These are phyloP conservation scores for Aaosphaeria arxii DNA, from an alignment of 2,329 filamentous ascomycete genomes.

Conservation along the genomic window DNA sequence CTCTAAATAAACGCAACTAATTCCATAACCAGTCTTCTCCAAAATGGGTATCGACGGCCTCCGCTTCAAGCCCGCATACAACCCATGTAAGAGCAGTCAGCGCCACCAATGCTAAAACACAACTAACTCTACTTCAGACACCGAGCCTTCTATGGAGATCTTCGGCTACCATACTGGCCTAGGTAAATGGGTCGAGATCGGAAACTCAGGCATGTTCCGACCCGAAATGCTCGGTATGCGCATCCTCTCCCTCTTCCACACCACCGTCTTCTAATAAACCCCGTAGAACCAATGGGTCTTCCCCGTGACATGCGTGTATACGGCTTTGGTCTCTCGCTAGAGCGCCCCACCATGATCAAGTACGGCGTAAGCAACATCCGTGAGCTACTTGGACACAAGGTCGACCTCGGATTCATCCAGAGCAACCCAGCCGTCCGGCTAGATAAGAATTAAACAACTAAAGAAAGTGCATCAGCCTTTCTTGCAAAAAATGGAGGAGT, in stretches of 20 bases:
- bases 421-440: constrained; percentile 86
- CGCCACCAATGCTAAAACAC: background rate
- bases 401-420: constrained; percentile 90
- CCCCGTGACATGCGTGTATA: constrained; percentile 91
- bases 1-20: no score
- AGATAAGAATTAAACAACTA: constrained; percentile 64
- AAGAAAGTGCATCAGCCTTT: background rate
- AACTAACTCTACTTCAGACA: constrained; percentile 43
- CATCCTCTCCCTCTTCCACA: background rate
- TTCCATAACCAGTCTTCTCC: constrained; percentile 54
- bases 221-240: constrained; percentile 74
- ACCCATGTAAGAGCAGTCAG: constrained; percentile 45
- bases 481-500: background rate
- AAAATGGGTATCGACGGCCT: constrained; percentile 90
- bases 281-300: constrained; percentile 79
- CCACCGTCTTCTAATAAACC: background rate
- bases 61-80: constrained; percentile 93
- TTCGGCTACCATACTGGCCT: constrained; percentile 92
- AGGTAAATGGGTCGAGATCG: constrained; percentile 79
- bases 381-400: constrained; percentile 90
- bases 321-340: constrained; percentile 87
- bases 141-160: constrained; percentile 93
- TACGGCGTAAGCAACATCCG: constrained; percentile 77
- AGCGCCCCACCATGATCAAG: constrained; percentile 98
- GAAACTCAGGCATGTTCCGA: constrained; percentile 97